A percentile compares a stretch with the other conserved stretches of the same genome.
Conservation (phyloP, 495 filamentous ascomycete species). For the Baudoinia panamericana region DNA sequence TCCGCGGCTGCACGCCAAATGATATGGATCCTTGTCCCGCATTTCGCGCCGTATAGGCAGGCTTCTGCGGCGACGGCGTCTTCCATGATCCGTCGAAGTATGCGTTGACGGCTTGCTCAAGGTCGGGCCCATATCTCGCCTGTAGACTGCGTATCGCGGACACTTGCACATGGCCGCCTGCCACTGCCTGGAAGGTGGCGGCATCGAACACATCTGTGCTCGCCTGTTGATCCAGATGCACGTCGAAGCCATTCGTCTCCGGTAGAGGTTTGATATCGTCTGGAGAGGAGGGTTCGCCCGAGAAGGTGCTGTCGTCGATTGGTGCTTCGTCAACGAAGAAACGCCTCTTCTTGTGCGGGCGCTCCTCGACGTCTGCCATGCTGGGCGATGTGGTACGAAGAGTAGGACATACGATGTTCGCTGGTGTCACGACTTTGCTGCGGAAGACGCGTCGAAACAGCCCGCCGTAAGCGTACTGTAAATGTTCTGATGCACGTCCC, state of each 20-base stretch:
- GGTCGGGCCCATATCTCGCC: slow-evolving; percentile 29
- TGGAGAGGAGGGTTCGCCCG: slow-evolving; percentile 14
- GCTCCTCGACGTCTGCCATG: slow-evolving; percentile 41
- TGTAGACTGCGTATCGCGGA: slow-evolving; percentile 25
- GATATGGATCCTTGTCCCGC: neutral
- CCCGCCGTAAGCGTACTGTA: too few relatives aligned
- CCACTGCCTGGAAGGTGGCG: slow-evolving; percentile 52
- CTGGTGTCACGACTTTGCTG: too few relatives aligned
- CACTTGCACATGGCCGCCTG: slow-evolving; percentile 49
- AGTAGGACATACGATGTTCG: too few relatives aligned
- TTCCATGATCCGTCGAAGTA: slow-evolving; percentile 94
- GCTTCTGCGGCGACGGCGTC: slow-evolving; percentile 24
- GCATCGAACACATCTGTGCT: slow-evolving; percentile 45
- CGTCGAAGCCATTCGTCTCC: slow-evolving; percentile 2
- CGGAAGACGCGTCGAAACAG: too few relatives aligned
- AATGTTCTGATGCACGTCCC: too few relatives aligned
- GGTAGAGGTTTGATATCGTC: slow-evolving; percentile 20
- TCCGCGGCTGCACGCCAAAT: slow-evolving; percentile 14
- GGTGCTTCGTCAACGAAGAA: slow-evolving; percentile 55
- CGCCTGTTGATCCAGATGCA: slow-evolving; percentile 6
- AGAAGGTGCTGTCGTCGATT: slow-evolving; percentile 9
- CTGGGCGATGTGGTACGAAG: too few relatives aligned
- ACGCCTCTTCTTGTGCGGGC: slow-evolving; percentile 65
- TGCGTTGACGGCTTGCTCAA: slow-evolving; percentile 47
- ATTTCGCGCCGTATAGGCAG: neutral